Percentiles rank a stretch among this genome's conserved stretches.
Conservation (phyloP, 371 early-diverging fungal species). For the Mortierella sp. region DNA sequence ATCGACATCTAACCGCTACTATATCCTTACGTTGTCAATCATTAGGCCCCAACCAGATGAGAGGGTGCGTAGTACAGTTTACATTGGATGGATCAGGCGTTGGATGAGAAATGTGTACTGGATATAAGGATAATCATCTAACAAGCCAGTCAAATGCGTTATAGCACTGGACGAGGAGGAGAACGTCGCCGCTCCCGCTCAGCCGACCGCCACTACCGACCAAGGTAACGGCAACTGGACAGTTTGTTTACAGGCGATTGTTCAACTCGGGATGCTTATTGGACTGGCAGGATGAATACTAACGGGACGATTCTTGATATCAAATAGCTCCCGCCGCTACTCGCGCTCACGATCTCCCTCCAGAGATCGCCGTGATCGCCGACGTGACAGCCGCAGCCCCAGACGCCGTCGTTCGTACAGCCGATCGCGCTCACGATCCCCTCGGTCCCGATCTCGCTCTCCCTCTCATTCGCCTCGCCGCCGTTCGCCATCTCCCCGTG, state of each 20-base stretch:
- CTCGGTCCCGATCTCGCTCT: slow-evolving; percentile 9
- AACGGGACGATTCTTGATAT: too few relatives aligned
- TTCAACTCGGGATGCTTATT: not conserved
- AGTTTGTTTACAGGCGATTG: not conserved
- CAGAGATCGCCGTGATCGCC: slow-evolving; percentile 29
- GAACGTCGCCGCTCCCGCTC: slow-evolving; percentile 37
- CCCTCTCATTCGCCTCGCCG: slow-evolving; percentile 16
- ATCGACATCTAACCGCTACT: not conserved
- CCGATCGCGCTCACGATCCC: slow-evolving; percentile 31
- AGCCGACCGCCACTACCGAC: slow-evolving; percentile 30
- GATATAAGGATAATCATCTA: not conserved
- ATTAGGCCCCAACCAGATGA: slow-evolving; percentile 30
- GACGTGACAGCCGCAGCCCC: slow-evolving; percentile 26
- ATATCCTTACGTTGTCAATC: too few relatives aligned
- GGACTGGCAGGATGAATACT: not conserved
- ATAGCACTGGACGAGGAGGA: slow-evolving; percentile 16
- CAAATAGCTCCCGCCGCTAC: slow-evolving; percentile 32
- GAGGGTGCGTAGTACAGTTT: slow-evolving; percentile 6
- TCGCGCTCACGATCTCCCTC: slow-evolving; percentile 44
- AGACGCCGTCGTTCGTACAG: slow-evolving; percentile 10
- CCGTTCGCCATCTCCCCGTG: slow-evolving; percentile 31
- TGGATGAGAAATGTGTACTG: not conserved
- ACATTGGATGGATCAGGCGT: not conserved
- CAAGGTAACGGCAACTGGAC: slow-evolving; percentile 19
- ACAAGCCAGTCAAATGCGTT: not conserved